phyloP scores from a whole-genome alignment of 2,329 filamentous ascomycete genomes.

The Fusarium fracticaudum region DNA sequence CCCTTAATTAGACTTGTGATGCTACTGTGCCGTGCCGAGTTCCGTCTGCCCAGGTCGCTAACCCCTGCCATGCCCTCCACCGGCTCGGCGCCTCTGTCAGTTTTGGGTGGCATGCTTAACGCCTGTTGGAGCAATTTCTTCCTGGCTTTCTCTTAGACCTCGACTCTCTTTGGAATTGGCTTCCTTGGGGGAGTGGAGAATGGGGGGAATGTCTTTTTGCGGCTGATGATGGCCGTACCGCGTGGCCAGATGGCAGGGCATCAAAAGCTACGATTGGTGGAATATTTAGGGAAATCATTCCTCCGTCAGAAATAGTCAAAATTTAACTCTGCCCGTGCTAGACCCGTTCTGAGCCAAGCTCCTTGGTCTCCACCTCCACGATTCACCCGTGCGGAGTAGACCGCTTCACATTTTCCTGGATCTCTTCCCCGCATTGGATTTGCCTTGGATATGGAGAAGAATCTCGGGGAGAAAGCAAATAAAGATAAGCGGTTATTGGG shows the following conservation, averaged over 20 bases:
- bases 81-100: conserved; percentile 28
- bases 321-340: conserved; percentile 19
- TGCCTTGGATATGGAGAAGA: conserved; percentile 14
- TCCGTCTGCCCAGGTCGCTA: conserved; percentile 25
- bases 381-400: conserved; percentile 35
- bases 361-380: conserved; percentile 21
- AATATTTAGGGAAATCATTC: background rate
- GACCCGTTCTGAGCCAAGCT: conserved; percentile 10
- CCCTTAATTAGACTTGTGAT: conserved; percentile 4
- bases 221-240: conserved; percentile 20
- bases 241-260: conserved; percentile 7
- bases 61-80: conserved; percentile 27
- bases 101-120: conserved; percentile 21
- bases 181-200: conserved; percentile 28
- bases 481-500: conserved; percentile 4
- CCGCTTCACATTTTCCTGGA: conserved; percentile 13
- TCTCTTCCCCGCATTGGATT: conserved; percentile 29
- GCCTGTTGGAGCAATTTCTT: conserved; percentile 11
- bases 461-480: conserved; percentile 13
- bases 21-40: conserved; percentile 32
- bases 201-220: conserved; percentile 16
- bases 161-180: conserved; percentile 1
- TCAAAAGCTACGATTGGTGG: conserved; percentile 22
- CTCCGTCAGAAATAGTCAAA: conserved; percentile 11
- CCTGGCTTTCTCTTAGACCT: background rate